Conservation (phyloP, 768 basidiomycete genomes). For the Rhizopogon vesiculosus region DNA sequence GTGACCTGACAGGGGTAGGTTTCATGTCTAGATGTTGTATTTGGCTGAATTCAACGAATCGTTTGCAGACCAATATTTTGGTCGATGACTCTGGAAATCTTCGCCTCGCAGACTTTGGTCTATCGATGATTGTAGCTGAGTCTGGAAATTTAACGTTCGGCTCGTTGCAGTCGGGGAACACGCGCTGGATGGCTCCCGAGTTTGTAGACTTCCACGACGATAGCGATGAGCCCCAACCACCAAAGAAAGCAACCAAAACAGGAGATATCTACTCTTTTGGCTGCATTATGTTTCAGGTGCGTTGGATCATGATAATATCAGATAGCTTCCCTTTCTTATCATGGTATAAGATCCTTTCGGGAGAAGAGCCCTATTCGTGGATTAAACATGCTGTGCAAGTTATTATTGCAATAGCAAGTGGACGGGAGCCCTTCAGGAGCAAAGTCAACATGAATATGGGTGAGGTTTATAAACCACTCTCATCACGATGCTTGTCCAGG, state of each 20-base stretch:
- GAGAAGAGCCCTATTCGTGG: not conserved
- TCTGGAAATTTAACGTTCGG: conserved; percentile 21
- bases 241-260: conserved; percentile 11
- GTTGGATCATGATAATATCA: not conserved
- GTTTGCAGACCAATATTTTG: conserved; percentile 1
- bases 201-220: not conserved
- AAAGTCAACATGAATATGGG: too few relatives aligned
- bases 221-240: not conserved
- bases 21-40: too few relatives aligned
- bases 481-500: too few relatives aligned
- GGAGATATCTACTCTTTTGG: not conserved
- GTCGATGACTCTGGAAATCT: conserved; percentile 28
- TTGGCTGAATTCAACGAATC: not conserved
- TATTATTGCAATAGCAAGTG: not conserved
- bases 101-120: conserved; percentile 33
- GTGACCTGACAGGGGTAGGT: conserved; percentile 3
- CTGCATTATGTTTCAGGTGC: not conserved
- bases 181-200: conserved; percentile 14
- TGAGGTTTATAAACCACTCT: too few relatives aligned
- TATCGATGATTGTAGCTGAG: conserved; percentile 27
- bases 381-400: conserved; percentile 3
- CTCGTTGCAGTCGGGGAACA: conserved; percentile 3
- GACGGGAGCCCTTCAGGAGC: too few relatives aligned
- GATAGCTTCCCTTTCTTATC: not conserved
- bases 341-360: not conserved